A percentile compares a stretch with the other conserved stretches of the same genome.
Evolutionary conservation across 225 moss, liverwort and hornwort species (phyloP).

Genomic region (Pleurozium schreberi): DNA sequence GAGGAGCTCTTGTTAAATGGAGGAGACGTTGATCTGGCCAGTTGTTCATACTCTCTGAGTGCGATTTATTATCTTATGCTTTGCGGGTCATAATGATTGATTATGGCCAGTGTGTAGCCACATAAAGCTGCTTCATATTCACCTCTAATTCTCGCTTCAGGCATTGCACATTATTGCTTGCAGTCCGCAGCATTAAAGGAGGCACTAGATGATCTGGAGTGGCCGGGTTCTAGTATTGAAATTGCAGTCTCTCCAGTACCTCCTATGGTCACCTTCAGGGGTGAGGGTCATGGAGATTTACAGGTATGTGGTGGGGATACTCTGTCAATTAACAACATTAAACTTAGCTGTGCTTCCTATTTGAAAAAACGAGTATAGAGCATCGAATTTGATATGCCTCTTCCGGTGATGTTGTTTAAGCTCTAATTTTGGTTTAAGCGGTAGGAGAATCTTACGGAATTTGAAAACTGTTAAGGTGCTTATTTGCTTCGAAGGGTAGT

Average conservation of each 20-base stretch:
- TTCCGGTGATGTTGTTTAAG: background rate
- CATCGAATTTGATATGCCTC: background rate
- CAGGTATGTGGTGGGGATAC: conserved; percentile 34
- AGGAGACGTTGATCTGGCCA: background rate
- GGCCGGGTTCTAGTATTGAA: conserved; percentile 90
- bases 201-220: conserved; percentile 92
- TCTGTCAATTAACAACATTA: background rate
- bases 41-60: background rate
- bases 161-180: background rate
- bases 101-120: background rate
- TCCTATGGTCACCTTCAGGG: conserved; percentile 71
- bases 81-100: background rate
- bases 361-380: background rate
- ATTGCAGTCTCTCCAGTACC: conserved; percentile 65
- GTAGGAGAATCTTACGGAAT: background rate
- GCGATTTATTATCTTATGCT: background rate
- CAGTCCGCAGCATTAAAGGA: conserved; percentile 93
- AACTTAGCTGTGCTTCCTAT: background rate
- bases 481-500: background rate
- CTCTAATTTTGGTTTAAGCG: background rate
- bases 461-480: background rate
- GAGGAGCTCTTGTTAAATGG: background rate
- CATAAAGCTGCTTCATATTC: background rate
- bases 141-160: background rate
- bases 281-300: conserved; percentile 97